Base-by-base conservation (phyloP, 1,284 basidiomycete species). In the Meripilus lineatus region DNA sequence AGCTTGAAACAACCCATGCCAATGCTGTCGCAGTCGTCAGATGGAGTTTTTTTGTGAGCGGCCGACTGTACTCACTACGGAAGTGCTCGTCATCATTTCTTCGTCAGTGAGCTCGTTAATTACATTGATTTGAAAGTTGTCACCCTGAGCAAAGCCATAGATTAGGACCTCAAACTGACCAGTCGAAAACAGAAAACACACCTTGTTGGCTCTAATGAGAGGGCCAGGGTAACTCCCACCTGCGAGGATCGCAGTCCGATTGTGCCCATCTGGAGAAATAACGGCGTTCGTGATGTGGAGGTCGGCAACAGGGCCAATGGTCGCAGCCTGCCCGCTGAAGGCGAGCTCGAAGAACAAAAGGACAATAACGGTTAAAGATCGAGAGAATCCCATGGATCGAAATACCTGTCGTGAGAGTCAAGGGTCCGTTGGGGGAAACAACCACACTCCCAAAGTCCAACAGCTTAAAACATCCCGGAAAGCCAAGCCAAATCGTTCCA, bases 1-100 rank as follows among this genome's bases (percentile, higher is more conserved):
- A 44, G 40, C 52, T 58, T 53, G 64, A 25, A 56, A 59, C 18
- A 66, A 32, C 3, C 62, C 61, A 32, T 65, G 63, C 65, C 66
- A 66, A 42, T 67, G 65, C 63, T 64, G 35, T 26, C 14, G 32
- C 21, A 40, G 13, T 22, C 5, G 24, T 6, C n/a, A 7, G 2
- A 20, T 25, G 10, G 21, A 18, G 15, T 13, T 56, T 5, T 60
- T 60, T 49, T 47, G 49, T 41, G 43, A 53, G 58, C 51, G 64
- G 21, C 54, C 56, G 7, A 65, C 21, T 5, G 59, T 57, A 32
- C 62, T 45, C 33, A 63, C 65, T 32, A 69, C 59, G 21, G 59
- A 57, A 11, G 65, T 66, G 13, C 50, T 50, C 32, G 57, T 55
- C 10, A 56, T 44, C 65, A 68, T 67, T 2, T 50, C 56, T 7